Percentiles rank a stretch among this genome's conserved stretches.
These are phyloP conservation scores for Saccharomyces hybrid DNA, from an alignment of 1,139 yeast genomes.

Conservation along the genomic window DNA sequence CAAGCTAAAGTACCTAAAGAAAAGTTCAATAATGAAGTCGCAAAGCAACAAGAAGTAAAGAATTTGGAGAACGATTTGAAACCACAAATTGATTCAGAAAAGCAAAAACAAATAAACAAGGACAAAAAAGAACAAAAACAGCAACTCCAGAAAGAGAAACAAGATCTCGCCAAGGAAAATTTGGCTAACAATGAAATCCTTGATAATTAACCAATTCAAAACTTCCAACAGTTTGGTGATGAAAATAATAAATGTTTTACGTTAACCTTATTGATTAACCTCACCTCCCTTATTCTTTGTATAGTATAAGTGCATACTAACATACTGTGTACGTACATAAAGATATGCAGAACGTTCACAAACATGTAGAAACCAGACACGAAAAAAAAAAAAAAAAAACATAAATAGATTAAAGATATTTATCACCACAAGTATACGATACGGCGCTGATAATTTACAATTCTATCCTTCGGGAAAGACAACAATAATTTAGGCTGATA, in stretches of 20 bases:
- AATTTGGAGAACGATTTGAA: slow-evolving; percentile 24
- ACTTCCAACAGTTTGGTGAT: neutral
- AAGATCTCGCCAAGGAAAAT: slow-evolving; percentile 1
- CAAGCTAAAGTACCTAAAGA: slow-evolving; percentile 16
- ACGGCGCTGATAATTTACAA: neutral
- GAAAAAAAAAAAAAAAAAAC: neutral
- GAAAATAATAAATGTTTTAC: neutral
- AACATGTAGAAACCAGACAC: neutral
- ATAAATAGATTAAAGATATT: neutral
- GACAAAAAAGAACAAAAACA: neutral
- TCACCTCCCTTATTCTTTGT: neutral
- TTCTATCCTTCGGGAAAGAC: neutral
- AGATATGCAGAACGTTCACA: slow-evolving; percentile 1
- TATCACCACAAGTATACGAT: neutral
- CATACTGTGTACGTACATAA: neutral
- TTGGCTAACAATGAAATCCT: neutral
- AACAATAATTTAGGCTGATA: neutral
- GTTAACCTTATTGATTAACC: neutral
- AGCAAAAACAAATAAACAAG: neutral
- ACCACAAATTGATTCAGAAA: slow-evolving; percentile 8
- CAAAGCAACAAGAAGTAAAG: slow-evolving; percentile 31
- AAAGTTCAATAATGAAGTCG: slow-evolving; percentile 26
- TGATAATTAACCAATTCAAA: neutral
- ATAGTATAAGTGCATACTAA: neutral
- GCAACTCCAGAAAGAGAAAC: neutral